These are phyloP conservation scores for Termitomyces sp. DNA, from an alignment of 768 basidiomycete species.

Conservation along the genomic window DNA sequence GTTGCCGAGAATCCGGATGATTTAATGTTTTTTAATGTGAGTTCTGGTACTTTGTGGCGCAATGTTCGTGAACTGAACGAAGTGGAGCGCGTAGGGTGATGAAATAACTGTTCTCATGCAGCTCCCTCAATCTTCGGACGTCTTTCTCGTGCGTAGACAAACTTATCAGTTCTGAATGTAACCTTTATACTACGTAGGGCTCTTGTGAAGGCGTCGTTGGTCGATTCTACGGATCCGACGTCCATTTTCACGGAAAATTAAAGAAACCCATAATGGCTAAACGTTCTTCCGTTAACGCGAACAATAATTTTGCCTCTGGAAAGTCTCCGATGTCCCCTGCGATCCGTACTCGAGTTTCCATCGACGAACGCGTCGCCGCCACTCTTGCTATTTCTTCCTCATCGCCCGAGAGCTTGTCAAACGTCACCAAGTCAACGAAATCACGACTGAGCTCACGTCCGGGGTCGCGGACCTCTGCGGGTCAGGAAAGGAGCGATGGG, in stretches of 20 bases:
- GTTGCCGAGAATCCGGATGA: constrained; percentile 70
- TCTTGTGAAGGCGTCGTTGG: constrained; percentile 88
- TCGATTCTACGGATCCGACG: constrained; percentile 56
- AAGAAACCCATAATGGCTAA: constrained; percentile 80
- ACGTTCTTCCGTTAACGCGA: constrained; percentile 38
- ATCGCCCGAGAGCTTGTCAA: background rate
- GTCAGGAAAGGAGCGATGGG: constrained; percentile 4
- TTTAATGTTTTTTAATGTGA: constrained; percentile 82
- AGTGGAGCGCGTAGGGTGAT: constrained; percentile 50
- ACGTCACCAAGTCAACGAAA: background rate
- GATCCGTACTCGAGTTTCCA: constrained; percentile 6
- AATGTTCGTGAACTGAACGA: background rate
- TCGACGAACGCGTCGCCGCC: constrained; percentile 10
- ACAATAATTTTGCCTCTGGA: background rate
- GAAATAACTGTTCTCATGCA: constrained; percentile 78
- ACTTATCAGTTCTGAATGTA: background rate
- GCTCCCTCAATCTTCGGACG: constrained; percentile 43
- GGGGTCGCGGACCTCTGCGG: background rate
- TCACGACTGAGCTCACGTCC: background rate
- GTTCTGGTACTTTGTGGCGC: constrained; percentile 16
- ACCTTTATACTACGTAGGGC: constrained; percentile 41
- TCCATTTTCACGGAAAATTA: constrained; percentile 67
- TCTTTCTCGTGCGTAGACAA: constrained; percentile 53
- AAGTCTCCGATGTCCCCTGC: constrained; percentile 17
- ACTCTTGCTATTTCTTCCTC: background rate